Conservation (phyloP, 176 grass and related monocot genomes). For the Musa schizocarpa region DNA sequence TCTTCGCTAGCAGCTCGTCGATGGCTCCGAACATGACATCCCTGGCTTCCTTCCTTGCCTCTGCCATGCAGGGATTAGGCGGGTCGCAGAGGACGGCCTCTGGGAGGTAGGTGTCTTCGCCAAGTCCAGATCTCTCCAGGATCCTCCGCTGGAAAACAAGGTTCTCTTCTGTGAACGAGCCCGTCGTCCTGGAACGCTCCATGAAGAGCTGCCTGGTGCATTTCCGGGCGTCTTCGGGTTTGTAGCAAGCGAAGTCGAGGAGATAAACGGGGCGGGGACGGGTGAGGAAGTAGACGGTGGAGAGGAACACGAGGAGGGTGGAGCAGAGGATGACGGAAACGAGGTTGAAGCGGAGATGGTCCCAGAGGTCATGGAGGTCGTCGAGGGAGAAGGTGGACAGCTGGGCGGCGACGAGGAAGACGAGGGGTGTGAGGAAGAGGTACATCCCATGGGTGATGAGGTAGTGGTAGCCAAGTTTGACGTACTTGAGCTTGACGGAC, state of each 20-base stretch:
- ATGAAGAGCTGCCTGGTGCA: slow-evolving; percentile 10
- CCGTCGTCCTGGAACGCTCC: not conserved
- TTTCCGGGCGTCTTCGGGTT: not conserved
- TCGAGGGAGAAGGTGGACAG: slow-evolving; percentile 5
- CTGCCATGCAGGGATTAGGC: not conserved
- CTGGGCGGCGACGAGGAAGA: not conserved
- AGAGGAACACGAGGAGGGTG: slow-evolving; percentile 15
- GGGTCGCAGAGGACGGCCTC: slow-evolving; percentile 7
- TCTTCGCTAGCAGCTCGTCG: slow-evolving; percentile 5
- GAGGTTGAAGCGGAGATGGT: slow-evolving; percentile 11
- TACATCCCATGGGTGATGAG: slow-evolving; percentile 14
- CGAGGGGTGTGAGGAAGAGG: slow-evolving; percentile 8
- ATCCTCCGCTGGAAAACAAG: slow-evolving; percentile 10
- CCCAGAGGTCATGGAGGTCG: slow-evolving; percentile 9
- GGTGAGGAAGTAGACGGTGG: slow-evolving; percentile 13
- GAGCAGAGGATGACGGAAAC: slow-evolving; percentile 11
- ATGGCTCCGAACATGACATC: slow-evolving; percentile 6
- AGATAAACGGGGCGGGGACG: slow-evolving; percentile 2
- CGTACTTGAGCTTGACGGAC: slow-evolving; percentile 14
- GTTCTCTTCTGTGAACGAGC: slow-evolving; percentile 10
- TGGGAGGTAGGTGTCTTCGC: slow-evolving; percentile 3
- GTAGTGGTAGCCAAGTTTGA: slow-evolving; percentile 10
- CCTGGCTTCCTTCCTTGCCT: slow-evolving; percentile 6
- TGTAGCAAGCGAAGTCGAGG: slow-evolving; percentile 10
- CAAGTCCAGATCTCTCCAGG: slow-evolving; percentile 10